phyloP scores from a whole-genome alignment of 2,329 filamentous ascomycete species.

The Sporothrix variecibatus region DNA sequence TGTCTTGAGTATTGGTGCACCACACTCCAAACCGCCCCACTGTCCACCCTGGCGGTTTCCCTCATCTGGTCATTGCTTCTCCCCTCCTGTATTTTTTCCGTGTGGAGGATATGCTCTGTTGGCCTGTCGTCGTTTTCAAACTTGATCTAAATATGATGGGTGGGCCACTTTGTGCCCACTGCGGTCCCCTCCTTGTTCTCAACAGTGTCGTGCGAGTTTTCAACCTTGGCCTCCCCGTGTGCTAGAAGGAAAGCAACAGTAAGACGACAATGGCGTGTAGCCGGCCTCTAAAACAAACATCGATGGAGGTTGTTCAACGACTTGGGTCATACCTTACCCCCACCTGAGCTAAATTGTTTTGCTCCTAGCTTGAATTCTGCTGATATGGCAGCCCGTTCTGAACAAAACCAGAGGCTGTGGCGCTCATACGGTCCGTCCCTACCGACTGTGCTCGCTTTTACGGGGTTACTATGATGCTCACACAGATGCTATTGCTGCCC shows the following conservation, averaged over 20 bases:
- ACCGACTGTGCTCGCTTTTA: constrained; percentile 38
- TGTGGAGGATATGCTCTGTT: too few species aligned
- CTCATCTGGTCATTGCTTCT: neutral
- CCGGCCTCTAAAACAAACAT: neutral
- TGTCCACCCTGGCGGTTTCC: neutral
- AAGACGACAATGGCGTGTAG: constrained; percentile 11
- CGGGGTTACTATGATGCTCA: neutral
- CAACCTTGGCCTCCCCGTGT: neutral
- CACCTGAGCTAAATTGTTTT: constrained; percentile 31
- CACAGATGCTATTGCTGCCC: neutral
- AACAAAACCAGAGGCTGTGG: constrained; percentile 23
- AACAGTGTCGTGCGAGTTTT: neutral
- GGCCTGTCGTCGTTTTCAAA: neutral
- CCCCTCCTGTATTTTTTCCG: neutral
- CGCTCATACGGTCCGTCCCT: constrained; percentile 47
- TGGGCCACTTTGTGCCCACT: neutral
- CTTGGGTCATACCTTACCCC: constrained; percentile 21
- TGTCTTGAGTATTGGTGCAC: neutral
- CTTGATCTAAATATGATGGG: neutral
- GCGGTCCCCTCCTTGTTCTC: neutral
- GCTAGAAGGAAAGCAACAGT: neutral
- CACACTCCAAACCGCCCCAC: neutral
- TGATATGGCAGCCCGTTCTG: constrained; percentile 9
- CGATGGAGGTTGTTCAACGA: neutral
- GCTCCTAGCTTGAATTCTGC: constrained; percentile 23